Evolutionary conservation across 2,329 filamentous ascomycete genomes (phyloP), one percentile per base, ranked within the genome.

Genomic region (Apiospora hydei): DNA sequence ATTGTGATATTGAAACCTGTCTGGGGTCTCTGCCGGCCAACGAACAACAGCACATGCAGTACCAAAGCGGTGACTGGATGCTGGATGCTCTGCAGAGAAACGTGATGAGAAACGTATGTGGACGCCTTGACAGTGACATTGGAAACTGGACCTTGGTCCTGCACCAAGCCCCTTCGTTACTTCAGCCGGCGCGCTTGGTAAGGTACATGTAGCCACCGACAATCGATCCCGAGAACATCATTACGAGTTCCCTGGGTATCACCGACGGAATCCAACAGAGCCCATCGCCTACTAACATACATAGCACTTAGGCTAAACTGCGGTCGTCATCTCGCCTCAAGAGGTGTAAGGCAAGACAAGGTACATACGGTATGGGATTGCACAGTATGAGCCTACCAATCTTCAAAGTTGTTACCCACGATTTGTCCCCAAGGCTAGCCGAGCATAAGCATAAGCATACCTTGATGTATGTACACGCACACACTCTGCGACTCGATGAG

Each of bases 1-100:
- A 64, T 64, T 64, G 57, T 64, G 34, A 64, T 64, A 64, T 64
- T 64, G 57, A 64, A 64, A 64, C 57, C 57, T 41, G 57, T 41
- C 57, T 64, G 4, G 57, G 57, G 57, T 41, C 18, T 41, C 34
- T 64, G 57, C 38, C 18, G 34, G 41, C 57, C 57, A 64, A 64
- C 57, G 34, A 64, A 41, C 34, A 64, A 24, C 57, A 64, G 8
- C 57, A 64, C 57, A 64, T 41, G 13, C 34, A n/a, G 34, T 64
- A 41, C 38, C 57, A 38, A 64, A 64, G 57, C 34, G 34, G 57
- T 64, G 57, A 64, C 57, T 64, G 57, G 57, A 38, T n/a, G 57
- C 13, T 24, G 57, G 57, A 21, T 41, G 21, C 21, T 64, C 41
- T 24, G 57, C 57, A 41, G 30, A 41, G 57, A 64, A 64, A 64